Evolutionary conservation across 2,329 filamentous ascomycete genomes (phyloP).

Genomic region (Periconia digitata): DNA sequence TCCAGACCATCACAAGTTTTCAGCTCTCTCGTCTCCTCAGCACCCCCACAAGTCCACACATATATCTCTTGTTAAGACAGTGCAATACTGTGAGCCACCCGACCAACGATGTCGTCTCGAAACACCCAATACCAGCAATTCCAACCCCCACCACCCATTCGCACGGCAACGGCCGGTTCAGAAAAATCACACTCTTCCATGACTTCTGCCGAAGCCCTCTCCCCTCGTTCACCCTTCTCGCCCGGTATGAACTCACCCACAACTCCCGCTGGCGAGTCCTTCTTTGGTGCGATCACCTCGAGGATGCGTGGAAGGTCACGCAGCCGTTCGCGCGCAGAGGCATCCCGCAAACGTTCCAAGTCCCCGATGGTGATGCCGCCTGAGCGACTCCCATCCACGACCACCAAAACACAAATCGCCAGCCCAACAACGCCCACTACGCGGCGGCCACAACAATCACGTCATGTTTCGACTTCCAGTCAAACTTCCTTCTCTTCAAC

Average conservation of each 20-base stretch:
- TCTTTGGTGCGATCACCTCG: constrained; percentile 40
- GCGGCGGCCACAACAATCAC: constrained; percentile 17
- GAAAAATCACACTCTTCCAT: constrained; percentile 29
- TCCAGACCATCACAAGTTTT: neutral
- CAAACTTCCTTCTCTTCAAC: constrained; percentile 18
- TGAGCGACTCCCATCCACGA: constrained; percentile 19
- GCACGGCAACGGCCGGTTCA: constrained; percentile 32
- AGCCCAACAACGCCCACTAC: constrained; percentile 14
- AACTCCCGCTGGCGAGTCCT: constrained; percentile 34
- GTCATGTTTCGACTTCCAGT: constrained; percentile 22
- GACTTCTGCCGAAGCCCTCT: constrained; percentile 21
- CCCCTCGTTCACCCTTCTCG: constrained; percentile 22
- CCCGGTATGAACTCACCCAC: constrained; percentile 11
- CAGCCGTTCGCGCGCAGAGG: constrained; percentile 30
- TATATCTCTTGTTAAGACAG: too few relatives aligned
- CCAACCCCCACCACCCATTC: constrained; percentile 32
- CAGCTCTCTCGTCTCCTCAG: constrained; percentile 6
- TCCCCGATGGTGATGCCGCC: constrained; percentile 35
- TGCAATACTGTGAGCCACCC: constrained; percentile 1
- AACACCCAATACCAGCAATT: constrained; percentile 15
- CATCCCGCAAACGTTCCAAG: constrained; percentile 30
- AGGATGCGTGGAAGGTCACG: constrained; percentile 37
- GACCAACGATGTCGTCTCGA: constrained; percentile 24
- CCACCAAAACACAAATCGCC: constrained; percentile 6
- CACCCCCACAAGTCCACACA: neutral